Percentiles rank a stretch among this genome's conserved stretches.
Evolutionary conservation across 306 rosid genomes (phyloP).

Genomic region (Begonia masoniana): DNA sequence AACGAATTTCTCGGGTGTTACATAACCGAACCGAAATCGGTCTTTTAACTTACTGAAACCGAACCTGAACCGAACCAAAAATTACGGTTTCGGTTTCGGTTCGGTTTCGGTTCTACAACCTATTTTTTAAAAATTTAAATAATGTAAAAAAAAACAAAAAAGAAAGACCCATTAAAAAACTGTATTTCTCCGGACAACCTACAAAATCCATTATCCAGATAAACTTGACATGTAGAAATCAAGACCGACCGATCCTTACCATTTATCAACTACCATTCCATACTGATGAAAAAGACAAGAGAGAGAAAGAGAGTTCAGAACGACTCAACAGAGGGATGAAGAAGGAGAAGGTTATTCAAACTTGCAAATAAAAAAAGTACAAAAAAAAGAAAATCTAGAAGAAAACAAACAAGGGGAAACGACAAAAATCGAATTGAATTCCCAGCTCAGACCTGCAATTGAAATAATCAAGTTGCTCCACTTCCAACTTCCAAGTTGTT

Average conservation of each 20-base stretch:
- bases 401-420: conserved; percentile 12
- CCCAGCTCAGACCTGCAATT: conserved; percentile 8
- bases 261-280: not conserved
- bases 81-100: too few species aligned
- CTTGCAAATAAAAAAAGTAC: conserved; percentile 3
- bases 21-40: too few species aligned
- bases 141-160: not conserved
- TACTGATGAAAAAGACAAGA: not conserved
- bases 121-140: too few species aligned
- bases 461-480: conserved; percentile 1
- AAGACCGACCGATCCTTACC: not conserved
- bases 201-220: not conserved
- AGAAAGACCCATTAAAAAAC: not conserved
- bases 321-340: not conserved
- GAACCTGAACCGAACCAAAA: too few species aligned
- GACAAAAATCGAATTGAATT: conserved; percentile 25
- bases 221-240: not conserved
- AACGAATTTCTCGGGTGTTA: too few species aligned
- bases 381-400: conserved; percentile 3
- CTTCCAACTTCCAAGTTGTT: conserved; percentile 19
- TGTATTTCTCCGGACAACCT: not conserved
- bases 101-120: too few species aligned
- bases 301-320: not conserved
- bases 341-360: conserved; percentile 19
- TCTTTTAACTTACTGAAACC: too few species aligned